Percentiles rank a stretch among this genome's conserved stretches.
phyloP scores from a whole-genome alignment of 192 early-diverging fungal genomes.

The Chytriomyces hyalinus region DNA sequence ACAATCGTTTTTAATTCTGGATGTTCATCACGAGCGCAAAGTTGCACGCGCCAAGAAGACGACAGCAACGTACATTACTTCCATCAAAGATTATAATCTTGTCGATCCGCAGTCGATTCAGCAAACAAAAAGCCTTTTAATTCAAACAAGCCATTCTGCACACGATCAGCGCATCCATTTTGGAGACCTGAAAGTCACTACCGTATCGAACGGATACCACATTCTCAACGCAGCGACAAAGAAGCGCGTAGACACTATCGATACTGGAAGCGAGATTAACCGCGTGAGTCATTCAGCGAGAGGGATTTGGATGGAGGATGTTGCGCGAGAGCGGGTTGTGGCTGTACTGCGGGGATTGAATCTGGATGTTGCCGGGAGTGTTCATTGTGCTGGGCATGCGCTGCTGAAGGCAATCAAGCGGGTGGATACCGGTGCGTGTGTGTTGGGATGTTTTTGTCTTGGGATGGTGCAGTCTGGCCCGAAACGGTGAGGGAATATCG shows the following conservation, averaged over 20 bases:
- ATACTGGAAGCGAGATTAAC: slow-evolving; percentile 51
- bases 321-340: slow-evolving; percentile 25
- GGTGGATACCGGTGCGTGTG: slow-evolving; percentile 17
- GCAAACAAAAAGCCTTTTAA: neutral
- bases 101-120: slow-evolving; percentile 49
- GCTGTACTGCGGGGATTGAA: slow-evolving; percentile 13
- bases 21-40: slow-evolving; percentile 51
- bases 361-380: slow-evolving; percentile 51
- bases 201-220: slow-evolving; percentile 63
- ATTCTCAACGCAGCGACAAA: slow-evolving; percentile 53
- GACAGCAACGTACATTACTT: slow-evolving; percentile 59
- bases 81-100: slow-evolving; percentile 59
- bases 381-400: slow-evolving; percentile 61
- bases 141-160: slow-evolving; percentile 5
- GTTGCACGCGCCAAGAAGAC: slow-evolving; percentile 53
- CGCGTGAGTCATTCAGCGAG: slow-evolving; percentile 42
- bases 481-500: slow-evolving; percentile 2
- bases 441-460: slow-evolving; percentile 13
- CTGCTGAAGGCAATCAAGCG: slow-evolving; percentile 47
- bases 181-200: slow-evolving; percentile 45
- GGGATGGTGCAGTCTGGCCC: neutral
- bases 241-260: slow-evolving; percentile 55
- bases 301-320: slow-evolving; percentile 59
- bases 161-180: slow-evolving; percentile 36
- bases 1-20: slow-evolving; percentile 55